Evolutionary conservation across 1,284 basidiomycete genomes (phyloP).

Genomic region (Sporisorium reilianum): DNA sequence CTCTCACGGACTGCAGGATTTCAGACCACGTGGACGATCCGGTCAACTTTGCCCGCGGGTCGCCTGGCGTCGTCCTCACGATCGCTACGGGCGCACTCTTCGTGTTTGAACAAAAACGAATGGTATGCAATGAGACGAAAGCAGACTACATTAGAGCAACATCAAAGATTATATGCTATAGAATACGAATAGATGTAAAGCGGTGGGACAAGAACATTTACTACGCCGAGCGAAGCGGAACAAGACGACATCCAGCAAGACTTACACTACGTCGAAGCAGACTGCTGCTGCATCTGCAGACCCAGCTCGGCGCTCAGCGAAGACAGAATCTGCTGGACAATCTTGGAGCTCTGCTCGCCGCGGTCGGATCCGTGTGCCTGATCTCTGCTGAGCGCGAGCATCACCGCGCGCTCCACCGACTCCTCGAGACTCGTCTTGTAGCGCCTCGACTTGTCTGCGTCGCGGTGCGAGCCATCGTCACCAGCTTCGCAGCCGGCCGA

Average conservation of each 20-base stretch:
- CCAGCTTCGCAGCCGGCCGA: background rate
- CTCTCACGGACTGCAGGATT: no score
- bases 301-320: constrained; percentile 27
- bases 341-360: constrained; percentile 26
- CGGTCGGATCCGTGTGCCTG: background rate
- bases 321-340: constrained; percentile 34
- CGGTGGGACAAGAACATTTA: background rate
- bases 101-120: background rate
- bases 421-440: constrained; percentile 14
- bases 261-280: background rate
- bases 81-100: background rate
- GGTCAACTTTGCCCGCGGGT: no score
- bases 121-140: background rate
- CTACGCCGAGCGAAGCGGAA: no score
- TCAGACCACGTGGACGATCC: no score
- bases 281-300: constrained; percentile 2
- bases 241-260: no score
- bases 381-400: constrained; percentile 34
- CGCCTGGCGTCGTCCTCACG: background rate
- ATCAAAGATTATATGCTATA: background rate
- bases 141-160: background rate
- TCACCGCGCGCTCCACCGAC: constrained; percentile 38
- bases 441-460: background rate
- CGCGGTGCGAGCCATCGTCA: background rate
- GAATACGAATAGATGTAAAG: background rate